A percentile compares a stretch with the other conserved stretches of the same genome.
These are phyloP conservation scores for Chlamydomonas incerta DNA, from an alignment of 139 green algal genomes.

Conservation along the genomic window DNA sequence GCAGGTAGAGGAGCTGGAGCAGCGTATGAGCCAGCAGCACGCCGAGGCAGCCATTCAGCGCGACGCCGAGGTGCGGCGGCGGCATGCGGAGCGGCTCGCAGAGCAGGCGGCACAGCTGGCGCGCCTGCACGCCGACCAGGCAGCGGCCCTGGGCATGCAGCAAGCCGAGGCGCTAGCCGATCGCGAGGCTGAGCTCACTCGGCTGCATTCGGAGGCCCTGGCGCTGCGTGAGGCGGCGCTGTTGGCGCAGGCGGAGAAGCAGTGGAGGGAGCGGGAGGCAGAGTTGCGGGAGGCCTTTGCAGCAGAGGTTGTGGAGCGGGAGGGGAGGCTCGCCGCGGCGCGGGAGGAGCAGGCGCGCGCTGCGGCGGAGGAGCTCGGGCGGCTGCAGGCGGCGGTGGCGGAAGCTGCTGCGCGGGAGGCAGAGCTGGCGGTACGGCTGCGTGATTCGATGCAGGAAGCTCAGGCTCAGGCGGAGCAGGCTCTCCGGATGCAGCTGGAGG, in stretches of 20 bases:
- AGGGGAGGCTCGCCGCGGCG: not conserved
- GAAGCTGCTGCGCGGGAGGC: too few species aligned
- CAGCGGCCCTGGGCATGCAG: not conserved
- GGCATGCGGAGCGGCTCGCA: conserved; percentile 28
- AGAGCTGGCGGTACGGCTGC: not conserved
- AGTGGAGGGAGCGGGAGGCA: not conserved
- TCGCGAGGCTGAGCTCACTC: not conserved
- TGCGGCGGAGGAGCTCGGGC: not conserved
- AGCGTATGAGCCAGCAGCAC: not conserved
- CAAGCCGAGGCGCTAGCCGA: not conserved
- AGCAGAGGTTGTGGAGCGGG: not conserved
- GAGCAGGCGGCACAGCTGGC: conserved; percentile 34
- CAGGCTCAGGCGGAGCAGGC: not conserved
- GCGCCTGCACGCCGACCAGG: conserved; percentile 28
- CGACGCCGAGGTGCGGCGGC: conserved; percentile 4
- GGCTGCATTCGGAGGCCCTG: not conserved
- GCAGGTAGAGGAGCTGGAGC: not conserved
- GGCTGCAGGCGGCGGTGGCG: not conserved
- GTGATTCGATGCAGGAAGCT: not conserved
- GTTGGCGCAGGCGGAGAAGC: not conserved
- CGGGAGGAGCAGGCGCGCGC: not conserved
- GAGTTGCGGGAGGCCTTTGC: not conserved
- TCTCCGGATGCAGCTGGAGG: not conserved
- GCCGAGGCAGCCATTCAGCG: not conserved
- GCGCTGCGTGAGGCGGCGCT: conserved; percentile 10